A percentile compares a stretch with the other conserved stretches of the same genome.
Evolutionary conservation across 495 filamentous ascomycete genomes (phyloP).

Genomic region (Penicillium subrubescens): DNA sequence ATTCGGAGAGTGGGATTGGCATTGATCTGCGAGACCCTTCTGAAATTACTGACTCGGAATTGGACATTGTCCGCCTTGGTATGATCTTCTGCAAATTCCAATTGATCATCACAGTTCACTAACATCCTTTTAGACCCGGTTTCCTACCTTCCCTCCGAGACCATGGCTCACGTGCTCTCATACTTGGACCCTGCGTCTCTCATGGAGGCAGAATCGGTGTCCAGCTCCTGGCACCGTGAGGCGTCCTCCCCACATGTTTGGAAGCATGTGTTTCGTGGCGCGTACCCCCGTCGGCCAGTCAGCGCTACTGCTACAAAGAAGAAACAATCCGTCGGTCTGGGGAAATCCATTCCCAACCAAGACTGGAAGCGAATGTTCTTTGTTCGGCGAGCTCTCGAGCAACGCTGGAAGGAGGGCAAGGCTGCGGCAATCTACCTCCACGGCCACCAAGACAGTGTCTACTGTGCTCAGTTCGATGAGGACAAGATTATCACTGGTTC

Average conservation of each 20-base stretch:
- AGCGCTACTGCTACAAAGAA: conserved; percentile 49
- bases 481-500: conserved; percentile 96
- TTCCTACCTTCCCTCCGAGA: conserved; percentile 65
- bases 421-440: conserved; percentile 84
- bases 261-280: conserved; percentile 72
- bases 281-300: conserved; percentile 51
- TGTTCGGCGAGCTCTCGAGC: conserved; percentile 71
- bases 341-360: conserved; percentile 52
- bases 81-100: conserved; percentile 5
- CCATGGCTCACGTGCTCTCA: conserved; percentile 71
- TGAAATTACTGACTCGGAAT: conserved; percentile 45
- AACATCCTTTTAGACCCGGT: conserved; percentile 62
- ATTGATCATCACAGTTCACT: conserved; percentile 8
- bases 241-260: conserved; percentile 71
- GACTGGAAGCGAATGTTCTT: conserved; percentile 89
- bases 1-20: conserved; percentile 79
- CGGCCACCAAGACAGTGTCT: conserved; percentile 92
- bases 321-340: conserved; percentile 49
- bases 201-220: conserved; percentile 62
- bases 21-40: conserved; percentile 63
- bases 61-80: conserved; percentile 44
- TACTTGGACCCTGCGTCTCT: conserved; percentile 71
- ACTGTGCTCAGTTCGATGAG: conserved; percentile 98
- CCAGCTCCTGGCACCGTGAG: conserved; percentile 60
- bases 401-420: conserved; percentile 75